Percentiles rank a stretch among this genome's conserved stretches.
Conservation (phyloP, 352 stramenopile genomes). For the Albugo laibachii region DNA sequence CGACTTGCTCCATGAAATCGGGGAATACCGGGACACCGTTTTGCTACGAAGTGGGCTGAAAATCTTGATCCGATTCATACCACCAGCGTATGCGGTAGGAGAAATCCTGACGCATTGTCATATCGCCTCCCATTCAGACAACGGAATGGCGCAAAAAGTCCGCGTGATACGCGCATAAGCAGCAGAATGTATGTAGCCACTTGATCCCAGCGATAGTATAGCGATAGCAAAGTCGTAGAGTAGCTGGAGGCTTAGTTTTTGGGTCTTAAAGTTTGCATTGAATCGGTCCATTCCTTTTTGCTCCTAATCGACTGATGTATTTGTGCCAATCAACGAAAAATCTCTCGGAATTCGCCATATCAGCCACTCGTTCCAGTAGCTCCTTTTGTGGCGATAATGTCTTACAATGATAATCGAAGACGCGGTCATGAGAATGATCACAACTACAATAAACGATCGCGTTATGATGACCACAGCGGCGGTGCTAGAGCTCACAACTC, state of each 20-base stretch:
- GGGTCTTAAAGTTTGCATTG: too few species aligned
- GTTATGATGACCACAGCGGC: slow-evolving; percentile 21
- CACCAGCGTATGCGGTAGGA: slow-evolving; percentile 36
- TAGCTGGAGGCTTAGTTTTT: too few species aligned
- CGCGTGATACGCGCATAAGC: too few species aligned
- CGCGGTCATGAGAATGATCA: not conserved
- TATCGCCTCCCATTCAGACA: slow-evolving; percentile 49
- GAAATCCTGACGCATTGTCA: slow-evolving; percentile 59
- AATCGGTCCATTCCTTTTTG: too few species aligned
- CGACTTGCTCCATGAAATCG: slow-evolving; percentile 26
- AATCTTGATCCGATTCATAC: slow-evolving; percentile 46
- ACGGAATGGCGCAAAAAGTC: slow-evolving; percentile 53
- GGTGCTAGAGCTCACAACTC: slow-evolving; percentile 3
- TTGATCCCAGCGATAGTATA: too few species aligned
- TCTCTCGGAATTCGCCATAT: too few species aligned
- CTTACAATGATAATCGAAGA: not conserved
- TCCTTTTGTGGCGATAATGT: too few species aligned
- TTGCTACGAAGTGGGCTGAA: slow-evolving; percentile 29
- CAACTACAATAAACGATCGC: slow-evolving; percentile 17
- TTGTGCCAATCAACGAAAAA: too few species aligned
- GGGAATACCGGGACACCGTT: slow-evolving; percentile 65
- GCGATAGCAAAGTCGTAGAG: too few species aligned
- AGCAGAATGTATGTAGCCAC: too few species aligned
- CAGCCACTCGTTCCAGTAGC: too few species aligned
- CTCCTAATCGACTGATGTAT: too few species aligned